These are phyloP conservation scores for Cyclocybe aegerita DNA, from an alignment of 768 basidiomycete genomes.

Conservation along the genomic window DNA sequence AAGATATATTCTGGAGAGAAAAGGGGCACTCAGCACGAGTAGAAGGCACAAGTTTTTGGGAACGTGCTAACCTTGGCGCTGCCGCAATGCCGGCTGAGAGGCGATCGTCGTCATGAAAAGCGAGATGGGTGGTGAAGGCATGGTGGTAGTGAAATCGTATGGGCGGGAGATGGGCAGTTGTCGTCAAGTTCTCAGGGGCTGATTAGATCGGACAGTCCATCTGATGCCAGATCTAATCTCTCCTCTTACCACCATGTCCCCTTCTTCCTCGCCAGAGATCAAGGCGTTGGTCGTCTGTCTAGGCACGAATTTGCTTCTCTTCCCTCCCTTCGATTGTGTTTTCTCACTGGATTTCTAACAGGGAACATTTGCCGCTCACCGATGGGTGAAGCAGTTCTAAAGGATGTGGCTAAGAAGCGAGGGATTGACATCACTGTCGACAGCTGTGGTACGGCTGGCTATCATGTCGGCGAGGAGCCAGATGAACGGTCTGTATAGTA, in stretches of 20 bases:
- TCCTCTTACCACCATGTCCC: conserved; percentile 21
- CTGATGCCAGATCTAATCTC: not conserved
- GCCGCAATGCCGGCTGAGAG: conserved; percentile 72
- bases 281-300: conserved; percentile 77
- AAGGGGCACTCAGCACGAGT: not conserved
- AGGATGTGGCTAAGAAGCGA: conserved; percentile 63
- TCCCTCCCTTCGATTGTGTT: not conserved
- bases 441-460: conserved; percentile 82
- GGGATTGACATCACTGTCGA: conserved; percentile 71
- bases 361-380: conserved; percentile 91
- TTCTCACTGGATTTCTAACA: conserved; percentile 13
- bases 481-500: conserved; percentile 62
- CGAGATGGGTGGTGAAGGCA: conserved; percentile 84
- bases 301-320: conserved; percentile 27
- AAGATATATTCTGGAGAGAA: conserved; percentile 68
- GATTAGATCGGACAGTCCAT: no score
- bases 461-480: conserved; percentile 82
- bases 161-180: not conserved
- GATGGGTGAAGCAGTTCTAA: conserved; percentile 88
- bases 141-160: conserved; percentile 21
- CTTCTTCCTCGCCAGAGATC: conserved; percentile 27
- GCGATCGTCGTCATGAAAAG: conserved; percentile 88
- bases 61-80: conserved; percentile 63
- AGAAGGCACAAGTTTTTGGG: no score
- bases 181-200: no score